Base-by-base conservation (phyloP, 208 protist genomes). In the Leptomonas seymouri region DNA sequence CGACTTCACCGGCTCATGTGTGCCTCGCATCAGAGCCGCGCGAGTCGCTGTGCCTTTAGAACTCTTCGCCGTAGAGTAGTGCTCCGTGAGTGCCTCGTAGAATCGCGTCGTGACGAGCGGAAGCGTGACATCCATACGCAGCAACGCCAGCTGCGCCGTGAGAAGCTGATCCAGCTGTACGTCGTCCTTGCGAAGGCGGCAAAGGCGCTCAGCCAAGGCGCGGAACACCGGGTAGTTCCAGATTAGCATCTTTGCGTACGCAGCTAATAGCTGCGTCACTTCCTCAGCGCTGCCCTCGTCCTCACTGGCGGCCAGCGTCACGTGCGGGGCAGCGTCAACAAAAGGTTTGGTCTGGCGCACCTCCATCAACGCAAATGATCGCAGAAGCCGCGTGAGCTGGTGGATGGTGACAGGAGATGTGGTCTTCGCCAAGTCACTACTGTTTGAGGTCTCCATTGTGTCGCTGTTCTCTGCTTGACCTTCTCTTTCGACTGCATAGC, bases 231-330 rank as follows among this genome's bases (percentile, higher is more conserved):
- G 75, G 48, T 90, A 95, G 51, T 91, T 81, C 87, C 86, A 93
- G 8, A 95, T 78, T 9, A 95, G 66, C 87, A 89, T 86, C 64
- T 87, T 87, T 18, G 87, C 76, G 34, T 87, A 95, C 18, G 90
- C 73, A 6, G 85, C 84, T 23, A 95, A 55, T 28, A 93, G 73
- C 39, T 73, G 64, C 44, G 75, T 74, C 20, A 81, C 23, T 21
- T 81, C 67, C 51, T 68, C 56, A 18, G 62, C 62, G 8, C 54
- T 81, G 56, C 74, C 69, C n/a, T 73, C 54, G 59, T 77, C 71
- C 15, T 48, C 59, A 39, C 28, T 44, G 44, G 63, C 57, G 69
- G 76, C 62, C 45, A 45, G 41, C 39, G 81, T 66, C 12, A 94
- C 74, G 34, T 60, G 20, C 15, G 78, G 78, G 5, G 76, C 82